Evolutionary conservation across 1,284 basidiomycete species (phyloP).

Genomic region (Neotropicomus parvogracilis): DNA sequence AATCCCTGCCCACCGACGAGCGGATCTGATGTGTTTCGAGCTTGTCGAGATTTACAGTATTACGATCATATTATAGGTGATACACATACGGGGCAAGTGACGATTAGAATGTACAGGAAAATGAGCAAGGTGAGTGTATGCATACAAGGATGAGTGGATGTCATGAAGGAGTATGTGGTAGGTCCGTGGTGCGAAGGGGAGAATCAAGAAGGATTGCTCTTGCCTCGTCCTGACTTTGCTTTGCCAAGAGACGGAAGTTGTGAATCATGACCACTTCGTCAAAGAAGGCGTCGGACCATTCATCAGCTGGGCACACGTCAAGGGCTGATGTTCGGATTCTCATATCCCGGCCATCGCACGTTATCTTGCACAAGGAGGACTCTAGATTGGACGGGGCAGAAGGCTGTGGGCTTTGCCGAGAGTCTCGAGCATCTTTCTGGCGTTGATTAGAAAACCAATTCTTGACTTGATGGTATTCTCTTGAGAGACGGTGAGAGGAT

Average conservation of each 20-base stretch:
- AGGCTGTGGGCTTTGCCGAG: slow-evolving; percentile 36
- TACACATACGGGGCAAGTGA: slow-evolving; percentile 31
- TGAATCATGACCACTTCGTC: slow-evolving; percentile 55
- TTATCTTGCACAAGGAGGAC: slow-evolving; percentile 34
- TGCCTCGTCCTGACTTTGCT: slow-evolving; percentile 36
- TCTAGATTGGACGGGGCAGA: slow-evolving; percentile 28
- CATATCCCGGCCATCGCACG: slow-evolving; percentile 43
- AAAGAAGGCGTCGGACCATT: slow-evolving; percentile 56
- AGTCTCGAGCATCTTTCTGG: slow-evolving; percentile 42
- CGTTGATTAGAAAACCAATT: slow-evolving; percentile 62
- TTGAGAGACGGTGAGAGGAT: slow-evolving; percentile 25
- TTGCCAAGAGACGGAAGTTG: slow-evolving; percentile 42
- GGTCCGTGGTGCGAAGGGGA: slow-evolving; percentile 26
- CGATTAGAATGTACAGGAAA: slow-evolving; percentile 37
- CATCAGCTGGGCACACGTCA: slow-evolving; percentile 36
- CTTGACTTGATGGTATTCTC: slow-evolving; percentile 54
- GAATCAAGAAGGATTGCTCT: slow-evolving; percentile 27
- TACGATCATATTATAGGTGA: slow-evolving; percentile 33
- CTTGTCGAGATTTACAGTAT: slow-evolving; percentile 30
- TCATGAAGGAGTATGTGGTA: slow-evolving; percentile 25
- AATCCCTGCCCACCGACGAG: slow-evolving; percentile 16
- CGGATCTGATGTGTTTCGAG: slow-evolving; percentile 21
- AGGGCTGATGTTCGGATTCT: slow-evolving; percentile 45
- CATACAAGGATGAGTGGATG: slow-evolving; percentile 28
- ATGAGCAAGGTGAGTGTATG: slow-evolving; percentile 29